Percentiles rank a stretch among this genome's conserved stretches.
Evolutionary conservation across 805 yeast genomes (phyloP).

Genomic region (Zygotorulaspora danielsina): DNA sequence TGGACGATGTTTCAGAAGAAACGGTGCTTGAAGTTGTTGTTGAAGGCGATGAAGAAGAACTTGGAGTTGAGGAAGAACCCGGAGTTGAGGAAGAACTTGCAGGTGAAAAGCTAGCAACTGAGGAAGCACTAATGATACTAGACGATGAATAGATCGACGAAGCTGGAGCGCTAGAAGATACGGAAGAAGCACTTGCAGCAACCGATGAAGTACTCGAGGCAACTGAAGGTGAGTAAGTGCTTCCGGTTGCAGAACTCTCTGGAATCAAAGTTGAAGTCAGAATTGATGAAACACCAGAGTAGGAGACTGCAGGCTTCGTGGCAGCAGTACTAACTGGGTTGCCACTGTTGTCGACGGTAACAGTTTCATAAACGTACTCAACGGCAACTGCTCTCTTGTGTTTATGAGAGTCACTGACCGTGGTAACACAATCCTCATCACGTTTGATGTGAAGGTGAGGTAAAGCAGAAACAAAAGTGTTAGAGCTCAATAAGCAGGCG

Average conservation of each 20-base stretch:
- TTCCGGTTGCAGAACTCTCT: slow-evolving; percentile 21
- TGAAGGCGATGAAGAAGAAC: slow-evolving; percentile 23
- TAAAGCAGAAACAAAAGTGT: slow-evolving; percentile 30
- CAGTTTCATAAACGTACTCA: slow-evolving; percentile 51
- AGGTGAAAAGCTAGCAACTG: slow-evolving; percentile 7
- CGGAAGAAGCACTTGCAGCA: slow-evolving; percentile 36
- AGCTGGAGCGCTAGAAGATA: slow-evolving; percentile 27
- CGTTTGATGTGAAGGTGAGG: slow-evolving; percentile 27
- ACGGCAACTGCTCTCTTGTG: slow-evolving; percentile 51
- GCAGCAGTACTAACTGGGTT: slow-evolving; percentile 36
- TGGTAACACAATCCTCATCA: slow-evolving; percentile 31
- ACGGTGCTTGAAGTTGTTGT: slow-evolving; percentile 26
- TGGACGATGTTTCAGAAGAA: slow-evolving; percentile 29
- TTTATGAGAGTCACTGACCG: slow-evolving; percentile 40
- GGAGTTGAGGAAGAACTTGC: slow-evolving; percentile 8
- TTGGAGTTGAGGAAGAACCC: slow-evolving; percentile 6
- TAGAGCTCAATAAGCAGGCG: slow-evolving; percentile 31
- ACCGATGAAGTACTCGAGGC: slow-evolving; percentile 28
- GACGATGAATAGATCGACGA: slow-evolving; percentile 9
- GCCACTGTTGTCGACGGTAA: slow-evolving; percentile 49
- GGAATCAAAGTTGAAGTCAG: slow-evolving; percentile 30
- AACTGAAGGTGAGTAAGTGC: slow-evolving; percentile 18
- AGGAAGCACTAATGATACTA: slow-evolving; percentile 7
- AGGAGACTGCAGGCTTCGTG: slow-evolving; percentile 21
- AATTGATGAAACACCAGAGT: slow-evolving; percentile 25